These are phyloP conservation scores for Xylaria grammica DNA, from an alignment of 495 filamentous ascomycete genomes.

Conservation along the genomic window DNA sequence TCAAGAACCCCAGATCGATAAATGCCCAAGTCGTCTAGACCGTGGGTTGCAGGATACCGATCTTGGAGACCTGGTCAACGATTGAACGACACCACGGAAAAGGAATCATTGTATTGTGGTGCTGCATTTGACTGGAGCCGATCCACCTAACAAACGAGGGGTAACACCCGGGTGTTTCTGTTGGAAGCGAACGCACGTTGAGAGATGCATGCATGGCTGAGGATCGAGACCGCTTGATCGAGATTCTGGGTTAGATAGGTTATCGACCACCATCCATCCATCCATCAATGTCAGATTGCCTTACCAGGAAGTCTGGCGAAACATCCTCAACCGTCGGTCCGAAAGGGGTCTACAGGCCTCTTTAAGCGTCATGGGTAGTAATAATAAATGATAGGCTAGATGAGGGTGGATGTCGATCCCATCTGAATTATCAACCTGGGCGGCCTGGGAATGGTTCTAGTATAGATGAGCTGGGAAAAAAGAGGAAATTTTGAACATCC, in stretches of 20 bases:
- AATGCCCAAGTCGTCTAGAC: not conserved
- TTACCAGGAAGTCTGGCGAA: not conserved
- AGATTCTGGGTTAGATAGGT: slow-evolving; percentile 11
- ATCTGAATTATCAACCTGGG: not conserved
- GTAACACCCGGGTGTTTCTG: slow-evolving; percentile 19
- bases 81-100: slow-evolving; percentile 5
- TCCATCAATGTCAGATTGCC: slow-evolving; percentile 10
- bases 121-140: slow-evolving; percentile 18
- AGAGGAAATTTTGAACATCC: not conserved
- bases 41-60: not conserved
- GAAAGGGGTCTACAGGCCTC: not conserved
- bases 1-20: slow-evolving; percentile 1
- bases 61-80: slow-evolving; percentile 18
- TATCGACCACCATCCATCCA: not conserved
- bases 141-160: slow-evolving; percentile 17
- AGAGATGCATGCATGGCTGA: slow-evolving; percentile 22
- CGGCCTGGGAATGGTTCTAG: not conserved
- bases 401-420: slow-evolving; percentile 7
- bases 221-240: slow-evolving; percentile 21
- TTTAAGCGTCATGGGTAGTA: not conserved
- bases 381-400: not conserved
- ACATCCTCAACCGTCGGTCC: slow-evolving; percentile 6
- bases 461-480: not conserved
- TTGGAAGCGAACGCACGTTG: slow-evolving; percentile 24
- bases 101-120: not conserved